phyloP scores from a whole-genome alignment of 2,329 filamentous ascomycete genomes.

The Xylariaceae sp. region DNA sequence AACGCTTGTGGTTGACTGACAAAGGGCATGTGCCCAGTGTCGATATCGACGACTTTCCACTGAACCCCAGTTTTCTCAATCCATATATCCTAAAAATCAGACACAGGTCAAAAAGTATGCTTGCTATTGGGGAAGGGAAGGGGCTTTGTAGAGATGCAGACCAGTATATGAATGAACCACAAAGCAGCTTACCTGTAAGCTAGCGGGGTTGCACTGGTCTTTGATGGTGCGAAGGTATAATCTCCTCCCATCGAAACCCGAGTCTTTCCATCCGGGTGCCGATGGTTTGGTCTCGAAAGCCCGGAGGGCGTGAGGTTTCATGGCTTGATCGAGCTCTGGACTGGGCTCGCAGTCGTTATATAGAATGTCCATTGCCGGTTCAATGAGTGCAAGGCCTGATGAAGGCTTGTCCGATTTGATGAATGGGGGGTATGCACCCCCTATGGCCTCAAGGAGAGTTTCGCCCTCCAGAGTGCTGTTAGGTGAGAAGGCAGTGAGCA shows the following conservation, averaged over 20 bases:
- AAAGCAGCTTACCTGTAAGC: neutral
- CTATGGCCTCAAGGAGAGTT: slow-evolving; percentile 2
- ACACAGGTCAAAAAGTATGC: neutral
- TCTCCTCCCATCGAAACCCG: neutral
- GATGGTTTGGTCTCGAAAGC: slow-evolving; percentile 13
- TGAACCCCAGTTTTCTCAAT: slow-evolving; percentile 21
- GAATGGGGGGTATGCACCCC: slow-evolving; percentile 7
- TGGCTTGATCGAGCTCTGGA: neutral
- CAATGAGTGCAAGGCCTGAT: slow-evolving; percentile 4
- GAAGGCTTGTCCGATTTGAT: slow-evolving; percentile 7
- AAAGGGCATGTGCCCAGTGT: slow-evolving; percentile 27
- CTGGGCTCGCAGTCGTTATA: slow-evolving; percentile 12
- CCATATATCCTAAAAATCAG: slow-evolving; percentile 17
- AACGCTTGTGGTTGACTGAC: slow-evolving; percentile 21
- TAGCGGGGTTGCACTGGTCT: neutral
- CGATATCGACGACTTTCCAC: slow-evolving; percentile 25
- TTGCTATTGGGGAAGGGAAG: too few relatives aligned
- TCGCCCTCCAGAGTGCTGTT: slow-evolving; percentile 10
- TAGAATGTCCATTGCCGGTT: slow-evolving; percentile 11
- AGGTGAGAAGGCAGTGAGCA: neutral
- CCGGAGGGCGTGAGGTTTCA: slow-evolving; percentile 12
- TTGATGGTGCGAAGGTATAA: neutral
- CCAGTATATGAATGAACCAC: neutral
- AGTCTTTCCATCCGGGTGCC: slow-evolving; percentile 10
- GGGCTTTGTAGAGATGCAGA: too few relatives aligned